phyloP scores from a whole-genome alignment of 768 basidiomycete species.

The Rhizopogon rudus region DNA sequence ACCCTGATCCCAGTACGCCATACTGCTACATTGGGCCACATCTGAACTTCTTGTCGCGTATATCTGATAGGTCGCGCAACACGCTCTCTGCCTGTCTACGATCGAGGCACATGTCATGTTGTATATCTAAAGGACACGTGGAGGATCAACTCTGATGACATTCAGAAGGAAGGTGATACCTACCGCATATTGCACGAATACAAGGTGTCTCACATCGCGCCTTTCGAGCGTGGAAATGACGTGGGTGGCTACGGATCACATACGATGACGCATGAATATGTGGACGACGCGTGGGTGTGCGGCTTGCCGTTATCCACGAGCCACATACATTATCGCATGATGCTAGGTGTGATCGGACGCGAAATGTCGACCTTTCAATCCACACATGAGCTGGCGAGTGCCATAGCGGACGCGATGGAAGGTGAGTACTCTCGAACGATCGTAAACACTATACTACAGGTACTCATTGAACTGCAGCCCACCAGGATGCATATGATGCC shows the following conservation, averaged over 20 bases:
- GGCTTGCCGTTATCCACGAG: not conserved
- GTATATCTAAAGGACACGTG: slow-evolving; percentile 30
- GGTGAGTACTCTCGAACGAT: not conserved
- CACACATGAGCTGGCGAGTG: not conserved
- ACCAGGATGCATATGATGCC: slow-evolving; percentile 11
- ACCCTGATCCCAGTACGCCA: not conserved
- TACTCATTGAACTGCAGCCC: slow-evolving; percentile 8
- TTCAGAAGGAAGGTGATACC: slow-evolving; percentile 17
- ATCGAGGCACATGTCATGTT: not conserved
- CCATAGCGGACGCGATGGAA: not conserved
- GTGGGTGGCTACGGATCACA: slow-evolving; percentile 7
- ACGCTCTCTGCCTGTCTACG: not conserved
- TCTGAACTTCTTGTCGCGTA: not conserved
- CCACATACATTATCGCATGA: not conserved
- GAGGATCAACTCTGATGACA: slow-evolving; percentile 8
- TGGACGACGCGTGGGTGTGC: not conserved
- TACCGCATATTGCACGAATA: slow-evolving; percentile 14
- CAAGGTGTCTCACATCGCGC: slow-evolving; percentile 19
- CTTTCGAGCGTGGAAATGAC: slow-evolving; percentile 24
- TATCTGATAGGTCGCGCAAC: not conserved
- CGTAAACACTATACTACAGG: no score
- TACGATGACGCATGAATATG: slow-evolving; percentile 5
- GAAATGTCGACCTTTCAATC: not conserved
- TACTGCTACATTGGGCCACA: not conserved
- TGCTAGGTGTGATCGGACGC: not conserved